Base-by-base conservation (phyloP, 805 yeast species). In the Candida awuae region DNA sequence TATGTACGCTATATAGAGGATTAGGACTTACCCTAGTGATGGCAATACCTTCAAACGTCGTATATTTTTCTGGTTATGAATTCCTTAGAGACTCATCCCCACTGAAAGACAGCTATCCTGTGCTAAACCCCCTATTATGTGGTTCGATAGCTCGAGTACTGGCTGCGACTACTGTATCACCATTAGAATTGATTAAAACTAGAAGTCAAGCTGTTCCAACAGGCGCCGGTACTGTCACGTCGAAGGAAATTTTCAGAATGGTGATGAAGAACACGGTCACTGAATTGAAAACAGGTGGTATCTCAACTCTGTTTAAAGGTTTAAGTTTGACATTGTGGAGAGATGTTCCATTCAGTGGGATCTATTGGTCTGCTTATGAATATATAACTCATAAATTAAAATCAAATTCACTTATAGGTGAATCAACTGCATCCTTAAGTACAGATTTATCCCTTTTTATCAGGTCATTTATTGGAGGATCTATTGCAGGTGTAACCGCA, bases 271-370 rank as follows among this genome's bases (percentile, higher is more conserved):
- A 59, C 28, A 51, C 63, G 8, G 29, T 37, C 12, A 38, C 43
- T 3, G 77, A 80, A 51, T 62, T 85, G 5, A 56, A 62, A 28
- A 44, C 54, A 1, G 67, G 68, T 12, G 98, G 98, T 0, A 44
- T 73, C 3, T 58, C 62, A 2, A 71, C 86, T 0, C 58, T 92
- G 15, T 92, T 87, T 68, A 79, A 80, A 39, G 98, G 98, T 0
- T 64, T 92, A 17, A 77, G 82, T 29, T 70, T 92, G 29, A 92
- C 98, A 0, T 67, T 92, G 13, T 90, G 95, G 95, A 71, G 98
- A 60, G 98, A 92, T 58, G 97, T 90, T 0, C 98, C 98, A 1
- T 92, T 92, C 57, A 81, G 94, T 45, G 97, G 94, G 1, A 78
- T 90, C 2, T 92, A 92, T 60, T 92, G 98, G 98, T 75, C 85